Evolutionary conservation across 129 eudicot species (phyloP).

Genomic region (Heracleum sosnowskyi): DNA sequence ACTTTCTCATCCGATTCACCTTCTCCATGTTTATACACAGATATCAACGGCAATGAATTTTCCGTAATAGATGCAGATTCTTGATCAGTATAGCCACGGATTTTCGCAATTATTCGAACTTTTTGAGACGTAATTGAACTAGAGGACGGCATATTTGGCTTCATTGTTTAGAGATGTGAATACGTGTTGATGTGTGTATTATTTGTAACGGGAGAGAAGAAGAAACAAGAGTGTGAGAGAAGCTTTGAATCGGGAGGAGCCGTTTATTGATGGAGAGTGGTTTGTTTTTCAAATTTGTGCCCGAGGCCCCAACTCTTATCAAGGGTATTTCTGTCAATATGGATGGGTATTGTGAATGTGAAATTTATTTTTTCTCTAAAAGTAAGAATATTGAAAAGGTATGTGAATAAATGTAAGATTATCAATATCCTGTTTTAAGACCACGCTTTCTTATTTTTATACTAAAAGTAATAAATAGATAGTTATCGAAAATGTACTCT

Average conservation of each 20-base stretch:
- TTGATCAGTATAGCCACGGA: slow-evolving; percentile 41
- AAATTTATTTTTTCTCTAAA: background rate
- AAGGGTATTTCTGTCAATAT: slow-evolving; percentile 4
- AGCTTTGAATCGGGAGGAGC: background rate
- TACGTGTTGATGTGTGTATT: background rate
- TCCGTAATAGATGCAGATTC: slow-evolving; percentile 27
- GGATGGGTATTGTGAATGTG: background rate
- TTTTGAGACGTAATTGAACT: slow-evolving; percentile 25
- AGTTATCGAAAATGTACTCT: no score
- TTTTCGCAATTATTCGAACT: slow-evolving; percentile 56
- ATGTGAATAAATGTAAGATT: background rate
- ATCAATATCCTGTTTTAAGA: background rate
- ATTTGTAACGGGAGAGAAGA: background rate
- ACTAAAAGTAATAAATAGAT: no score
- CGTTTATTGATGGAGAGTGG: background rate
- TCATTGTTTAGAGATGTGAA: background rate
- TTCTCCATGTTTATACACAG: slow-evolving; percentile 26
- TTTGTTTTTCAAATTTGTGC: background rate
- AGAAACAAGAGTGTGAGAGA: background rate
- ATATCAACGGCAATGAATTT: slow-evolving; percentile 34
- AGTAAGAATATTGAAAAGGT: background rate
- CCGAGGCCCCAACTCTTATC: background rate
- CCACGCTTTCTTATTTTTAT: no score
- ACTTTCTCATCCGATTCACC: slow-evolving; percentile 25
- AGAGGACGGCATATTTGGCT: background rate